Evolutionary conservation across 2,329 filamentous ascomycete genomes (phyloP).

Genomic region (Mycosphaerella sp.): DNA sequence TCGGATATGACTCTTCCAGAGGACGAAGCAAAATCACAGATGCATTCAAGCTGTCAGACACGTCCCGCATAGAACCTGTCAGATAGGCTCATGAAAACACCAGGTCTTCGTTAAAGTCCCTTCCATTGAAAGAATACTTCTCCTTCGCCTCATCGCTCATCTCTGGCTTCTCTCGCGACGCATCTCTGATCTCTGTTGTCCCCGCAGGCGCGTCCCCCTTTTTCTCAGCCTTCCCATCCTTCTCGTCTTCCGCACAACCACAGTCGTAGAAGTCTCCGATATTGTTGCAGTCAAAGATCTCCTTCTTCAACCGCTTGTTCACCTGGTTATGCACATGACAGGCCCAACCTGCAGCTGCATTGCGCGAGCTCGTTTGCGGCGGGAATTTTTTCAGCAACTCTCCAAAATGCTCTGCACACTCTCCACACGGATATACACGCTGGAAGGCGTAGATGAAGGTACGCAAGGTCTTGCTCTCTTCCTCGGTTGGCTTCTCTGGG

Average conservation of each 20-base stretch:
- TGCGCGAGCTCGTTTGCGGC: constrained; percentile 56
- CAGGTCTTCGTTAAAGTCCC: constrained; percentile 29
- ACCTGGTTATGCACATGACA: constrained; percentile 63
- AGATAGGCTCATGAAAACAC: constrained; percentile 10
- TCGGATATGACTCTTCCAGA: background rate
- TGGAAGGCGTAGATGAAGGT: constrained; percentile 59
- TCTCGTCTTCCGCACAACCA: constrained; percentile 53
- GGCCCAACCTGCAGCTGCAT: constrained; percentile 58
- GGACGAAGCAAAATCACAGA: background rate
- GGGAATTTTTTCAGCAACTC: constrained; percentile 56
- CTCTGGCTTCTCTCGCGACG: constrained; percentile 21
- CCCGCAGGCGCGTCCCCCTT: constrained; percentile 4
- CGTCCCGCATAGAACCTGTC: background rate
- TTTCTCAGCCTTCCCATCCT: constrained; percentile 14
- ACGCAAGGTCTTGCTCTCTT: constrained; percentile 54
- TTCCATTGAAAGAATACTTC: constrained; percentile 27
- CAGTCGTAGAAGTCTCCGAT: constrained; percentile 63
- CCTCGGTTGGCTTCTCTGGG: constrained; percentile 54
- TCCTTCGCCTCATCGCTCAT: constrained; percentile 29
- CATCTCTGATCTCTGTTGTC: constrained; percentile 10
- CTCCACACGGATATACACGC: constrained; percentile 59
- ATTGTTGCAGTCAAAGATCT: constrained; percentile 56
- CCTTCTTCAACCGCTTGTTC: constrained; percentile 55
- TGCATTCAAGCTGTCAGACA: too few species aligned
- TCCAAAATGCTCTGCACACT: constrained; percentile 60